These are phyloP conservation scores for Kwoniella dendrophila DNA, from an alignment of 768 basidiomycete species.

Conservation along the genomic window DNA sequence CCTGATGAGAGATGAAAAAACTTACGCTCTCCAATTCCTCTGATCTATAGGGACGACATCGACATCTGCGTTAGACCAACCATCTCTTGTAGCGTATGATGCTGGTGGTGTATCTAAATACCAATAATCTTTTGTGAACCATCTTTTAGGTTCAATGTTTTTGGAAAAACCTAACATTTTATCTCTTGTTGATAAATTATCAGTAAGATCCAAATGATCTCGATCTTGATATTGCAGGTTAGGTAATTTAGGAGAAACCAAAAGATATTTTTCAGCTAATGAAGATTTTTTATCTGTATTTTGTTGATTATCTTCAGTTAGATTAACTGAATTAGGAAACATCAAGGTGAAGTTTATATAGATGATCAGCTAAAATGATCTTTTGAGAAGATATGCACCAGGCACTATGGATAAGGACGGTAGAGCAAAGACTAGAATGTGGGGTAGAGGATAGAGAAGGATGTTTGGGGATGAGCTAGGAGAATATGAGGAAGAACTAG, in stretches of 20 bases:
- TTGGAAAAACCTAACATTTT: constrained; percentile 11
- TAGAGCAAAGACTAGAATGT: no score
- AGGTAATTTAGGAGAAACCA: constrained; percentile 5
- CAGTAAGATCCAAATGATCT: constrained; percentile 2
- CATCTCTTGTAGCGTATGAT: constrained; percentile 47
- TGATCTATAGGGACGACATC: constrained; percentile 48
- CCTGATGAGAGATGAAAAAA: not conserved
- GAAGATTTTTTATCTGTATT: not conserved
- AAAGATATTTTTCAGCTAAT: constrained; percentile 2
- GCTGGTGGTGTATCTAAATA: constrained; percentile 48
- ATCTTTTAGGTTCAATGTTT: constrained; percentile 25
- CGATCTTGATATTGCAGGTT: no score
- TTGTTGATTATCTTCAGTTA: not conserved
- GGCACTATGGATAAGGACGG: no score
- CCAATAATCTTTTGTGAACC: constrained; percentile 47
- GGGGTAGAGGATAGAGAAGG: no score
- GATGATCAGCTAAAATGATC: constrained; percentile 2
- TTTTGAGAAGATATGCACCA: not conserved
- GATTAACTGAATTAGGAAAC: not conserved
- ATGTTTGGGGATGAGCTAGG: no score
- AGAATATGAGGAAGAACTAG: no score
- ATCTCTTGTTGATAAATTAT: not conserved
- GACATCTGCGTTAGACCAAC: constrained; percentile 51
- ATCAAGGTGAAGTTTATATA: not conserved
- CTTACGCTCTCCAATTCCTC: constrained; percentile 49